Evolutionary conservation across 139 green algal genomes (phyloP), one percentile per base, ranked within the genome.

Genomic region (Haematococcus lacustris): DNA sequence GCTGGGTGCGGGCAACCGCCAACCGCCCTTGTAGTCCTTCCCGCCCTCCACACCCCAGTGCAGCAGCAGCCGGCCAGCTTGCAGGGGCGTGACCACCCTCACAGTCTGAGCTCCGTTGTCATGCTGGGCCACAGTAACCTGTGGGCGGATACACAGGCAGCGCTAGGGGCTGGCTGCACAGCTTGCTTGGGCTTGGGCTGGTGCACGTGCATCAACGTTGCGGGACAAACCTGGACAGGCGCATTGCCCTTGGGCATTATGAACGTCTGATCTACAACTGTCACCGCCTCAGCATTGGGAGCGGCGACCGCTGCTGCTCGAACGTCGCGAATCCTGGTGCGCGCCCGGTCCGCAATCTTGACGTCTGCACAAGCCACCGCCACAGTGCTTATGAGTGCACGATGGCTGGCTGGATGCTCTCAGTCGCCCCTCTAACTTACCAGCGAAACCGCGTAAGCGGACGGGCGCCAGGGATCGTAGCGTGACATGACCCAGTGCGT

Each of bases 1-100:
- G 1, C 26, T 40, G 6, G 66, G 37, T 33, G 81, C 88, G 0
- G 91, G 92, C 34, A 98, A 82, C 3, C 91, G 78, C 93, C 93
- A 98, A 60, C 92, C 92, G 1, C 87, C 90, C 71, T 93, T 88
- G 80, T 96, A 93, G 47, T 83, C 76, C 33, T 80, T 82, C 2
- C 91, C 89, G 3, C 93, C 91, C 73, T 93, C 85, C 32, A 98
- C 85, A 21, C 93, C 93, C 93, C 93, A 98, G 79, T 98, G 93
- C 70, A 97, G 82, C 62, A 97, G 66, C 53, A 97, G 78, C 3
- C 76, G 63, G 21, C 80, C 83, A 32, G 76, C 83, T 38, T 85
- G 73, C 6, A 86, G 59, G 33, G 77, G 67, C 34, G 80, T 82
- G 3, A 67, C 69, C 2, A 84, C 33, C 26, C 66, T 67, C 34